Evolutionary conservation across 768 basidiomycete genomes (phyloP), one percentile per base, ranked within the genome.

Genomic region (Agrocybe chaxingu): DNA sequence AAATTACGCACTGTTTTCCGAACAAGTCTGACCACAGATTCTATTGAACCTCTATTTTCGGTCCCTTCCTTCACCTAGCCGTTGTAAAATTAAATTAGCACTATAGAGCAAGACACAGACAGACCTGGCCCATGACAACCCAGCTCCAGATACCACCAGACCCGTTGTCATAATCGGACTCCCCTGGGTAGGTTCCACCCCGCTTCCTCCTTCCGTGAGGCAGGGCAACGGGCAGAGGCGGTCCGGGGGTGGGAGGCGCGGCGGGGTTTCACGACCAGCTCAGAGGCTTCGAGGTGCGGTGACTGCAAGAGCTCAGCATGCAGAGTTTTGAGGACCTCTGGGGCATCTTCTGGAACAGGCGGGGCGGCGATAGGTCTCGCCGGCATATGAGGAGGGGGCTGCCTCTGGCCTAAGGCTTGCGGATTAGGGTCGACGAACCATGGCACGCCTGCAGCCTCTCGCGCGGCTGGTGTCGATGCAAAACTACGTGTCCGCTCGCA

Each of bases 51-150:
- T 58, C 84, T 77, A 48, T 78, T 82, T 71, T 92, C 89, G 6
- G 87, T 87, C 7, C 90, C 90, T 57, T 90, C 87, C 63, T 90
- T 93, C 44, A 93, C 88, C 86, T 89, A 45, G 29, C 48, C 42
- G 16, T 37, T 37, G 52, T 53, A 47, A 48, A 54, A 19, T 7
- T 12, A 40, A 5, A 13, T 47, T 19, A 33, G 16, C 18, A 31
- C 52, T 7, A 30, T 11, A 7, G 24, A 40, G 34, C 36, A 45
- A 11, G 53, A 11, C 34, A 11, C 13, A 3, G 36, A 39, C 66
- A 31, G 49, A 85, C 89, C 74, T 92, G 87, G 3, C 84, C 89
- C 50, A 84, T 71, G 9, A 91, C 70, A 11, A 85, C 69, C 89
- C 90, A 91, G 51, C 70, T 78, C 90, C 89, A 91, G n/a, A 90